Base-by-base conservation (phyloP, 2,329 filamentous ascomycete genomes). In the Knoxdaviesia capensis region DNA sequence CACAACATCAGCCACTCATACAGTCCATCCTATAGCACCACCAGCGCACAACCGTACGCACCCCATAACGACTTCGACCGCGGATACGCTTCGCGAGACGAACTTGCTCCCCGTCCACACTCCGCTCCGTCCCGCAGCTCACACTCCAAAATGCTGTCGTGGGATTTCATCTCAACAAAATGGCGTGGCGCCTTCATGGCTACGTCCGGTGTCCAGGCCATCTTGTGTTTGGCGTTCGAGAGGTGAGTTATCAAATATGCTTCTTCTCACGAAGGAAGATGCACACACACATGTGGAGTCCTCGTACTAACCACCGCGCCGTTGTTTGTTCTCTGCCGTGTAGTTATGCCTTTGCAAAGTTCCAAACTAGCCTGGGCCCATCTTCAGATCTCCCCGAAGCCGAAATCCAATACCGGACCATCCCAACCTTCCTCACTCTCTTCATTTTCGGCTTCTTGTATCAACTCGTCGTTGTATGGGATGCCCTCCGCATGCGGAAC, bases 391-490 rank as follows among this genome's bases (percentile, higher is more conserved):
- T 64, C 37, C 53, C 61, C 44, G 55, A 60, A 31, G 47, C 52
- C 40, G 48, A 56, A 10, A 59, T 64, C 37, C 69, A 74, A 47
- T 66, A 68, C 51, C 71, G 69, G 54, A 78, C 87, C 1, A 94
- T 98, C 48, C 88, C 90, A 30, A 96, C 88, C 34, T 96, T 94
- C 61, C 69, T 98, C 45, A 85, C 88, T 29, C 74, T 98, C 39
- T 94, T 96, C 66, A 94, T 94, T 58, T 94, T 98, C 58, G 90
- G 85, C 46, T 96, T 93, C 62, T 60, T 98, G 44, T 98, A 96
- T 62, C 78, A 94, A 55, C 64, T 96, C 32, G 64, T 92, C 31
- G 68, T 98, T 42, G 82, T 90, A 8, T 96, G 86, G 71, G 90
- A 98, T 64, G 90, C 88, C 10, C 68, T 98, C 45, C 78, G 86